phyloP scores from a whole-genome alignment of 768 basidiomycete genomes.

The Hemileccinum rubropunctum region DNA sequence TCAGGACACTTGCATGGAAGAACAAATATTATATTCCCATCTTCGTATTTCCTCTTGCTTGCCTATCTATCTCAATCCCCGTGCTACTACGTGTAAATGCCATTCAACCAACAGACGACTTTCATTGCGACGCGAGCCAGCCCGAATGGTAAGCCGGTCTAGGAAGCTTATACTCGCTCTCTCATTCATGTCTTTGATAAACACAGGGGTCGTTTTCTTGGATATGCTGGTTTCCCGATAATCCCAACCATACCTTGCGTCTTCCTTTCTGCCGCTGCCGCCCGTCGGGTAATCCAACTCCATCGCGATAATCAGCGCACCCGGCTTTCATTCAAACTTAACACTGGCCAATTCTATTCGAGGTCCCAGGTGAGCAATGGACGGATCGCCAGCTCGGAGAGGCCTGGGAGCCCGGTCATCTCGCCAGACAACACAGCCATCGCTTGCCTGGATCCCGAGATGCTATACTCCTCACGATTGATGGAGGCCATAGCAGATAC shows the following conservation, averaged over 20 bases:
- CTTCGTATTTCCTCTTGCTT: slow-evolving; percentile 46
- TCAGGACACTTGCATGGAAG: slow-evolving; percentile 52
- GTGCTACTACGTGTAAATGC: slow-evolving; percentile 44
- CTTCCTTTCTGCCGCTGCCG: slow-evolving; percentile 37
- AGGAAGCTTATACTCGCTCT: neutral
- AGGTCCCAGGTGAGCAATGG: neutral
- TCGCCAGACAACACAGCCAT: slow-evolving; percentile 22
- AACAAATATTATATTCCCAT: slow-evolving; percentile 42
- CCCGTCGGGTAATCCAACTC: slow-evolving; percentile 14
- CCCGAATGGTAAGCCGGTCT: slow-evolving; percentile 51
- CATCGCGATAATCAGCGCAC: slow-evolving; percentile 21
- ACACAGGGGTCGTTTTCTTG: slow-evolving; percentile 59
- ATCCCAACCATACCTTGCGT: slow-evolving; percentile 51
- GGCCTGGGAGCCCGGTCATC: slow-evolving; percentile 15
- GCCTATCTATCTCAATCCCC: slow-evolving; percentile 41
- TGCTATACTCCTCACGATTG: neutral
- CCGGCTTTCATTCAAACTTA: neutral
- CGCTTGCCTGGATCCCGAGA: slow-evolving; percentile 5
- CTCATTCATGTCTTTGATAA: slow-evolving; percentile 1
- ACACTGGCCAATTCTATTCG: neutral
- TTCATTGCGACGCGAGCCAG: slow-evolving; percentile 58
- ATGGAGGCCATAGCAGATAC: neutral
- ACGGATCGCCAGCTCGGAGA: neutral
- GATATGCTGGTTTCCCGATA: slow-evolving; percentile 58
- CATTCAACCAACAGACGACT: slow-evolving; percentile 44